Conservation (phyloP, 169 alveolate species). For the Amoebophrya sp. region DNA sequence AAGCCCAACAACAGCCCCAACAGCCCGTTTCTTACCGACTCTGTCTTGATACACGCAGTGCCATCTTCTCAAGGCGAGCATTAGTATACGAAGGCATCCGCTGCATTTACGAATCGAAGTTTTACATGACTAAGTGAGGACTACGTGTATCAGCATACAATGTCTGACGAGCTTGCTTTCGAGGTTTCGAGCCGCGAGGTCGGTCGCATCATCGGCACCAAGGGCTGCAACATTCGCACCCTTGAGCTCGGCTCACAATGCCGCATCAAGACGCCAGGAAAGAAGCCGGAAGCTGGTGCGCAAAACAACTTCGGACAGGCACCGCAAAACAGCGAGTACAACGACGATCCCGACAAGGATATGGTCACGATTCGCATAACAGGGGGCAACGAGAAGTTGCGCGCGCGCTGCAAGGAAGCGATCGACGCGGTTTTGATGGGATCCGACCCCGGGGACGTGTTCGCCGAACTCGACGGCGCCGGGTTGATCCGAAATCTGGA, state of each 20-base stretch:
- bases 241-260: neutral
- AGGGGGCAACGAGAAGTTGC: neutral
- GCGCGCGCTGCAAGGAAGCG: neutral
- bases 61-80: too few relatives aligned
- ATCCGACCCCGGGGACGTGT: neutral
- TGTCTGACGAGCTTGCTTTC: neutral
- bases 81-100: too few relatives aligned
- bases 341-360: neutral
- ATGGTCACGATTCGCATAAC: neutral
- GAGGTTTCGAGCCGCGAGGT: neutral
- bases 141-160: too few relatives aligned
- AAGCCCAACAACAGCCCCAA: too few relatives aligned
- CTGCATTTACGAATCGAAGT: too few relatives aligned
- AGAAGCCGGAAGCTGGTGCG: neutral
- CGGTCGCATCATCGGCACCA: neutral
- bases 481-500: neutral
- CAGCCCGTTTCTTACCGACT: too few relatives aligned
- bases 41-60: too few relatives aligned
- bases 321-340: neutral
- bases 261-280: neutral
- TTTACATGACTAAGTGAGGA: too few relatives aligned
- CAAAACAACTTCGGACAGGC: too few relatives aligned
- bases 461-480: neutral
- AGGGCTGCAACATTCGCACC: neutral
- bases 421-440: neutral